phyloP scores from a whole-genome alignment of 441 rosid genomes.

The Aleurites moluccanus region DNA sequence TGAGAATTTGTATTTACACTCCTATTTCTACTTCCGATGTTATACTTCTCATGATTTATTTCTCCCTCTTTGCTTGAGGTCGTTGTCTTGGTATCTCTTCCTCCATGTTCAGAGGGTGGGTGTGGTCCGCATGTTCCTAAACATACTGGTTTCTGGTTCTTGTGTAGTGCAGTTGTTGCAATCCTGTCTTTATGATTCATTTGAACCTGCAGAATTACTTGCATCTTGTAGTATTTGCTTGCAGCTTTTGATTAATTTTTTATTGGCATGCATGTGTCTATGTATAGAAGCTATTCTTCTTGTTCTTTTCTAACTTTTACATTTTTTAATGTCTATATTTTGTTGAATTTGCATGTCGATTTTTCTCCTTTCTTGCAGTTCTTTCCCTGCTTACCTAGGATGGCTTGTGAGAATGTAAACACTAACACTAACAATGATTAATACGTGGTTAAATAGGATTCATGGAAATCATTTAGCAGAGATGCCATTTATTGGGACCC shows the following conservation, averaged over 20 bases:
- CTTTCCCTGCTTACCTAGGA: neutral
- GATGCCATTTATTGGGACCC: constrained; percentile 98
- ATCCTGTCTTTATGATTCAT: neutral
- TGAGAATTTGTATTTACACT: neutral
- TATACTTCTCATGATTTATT: neutral
- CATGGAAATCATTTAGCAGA: constrained; percentile 88
- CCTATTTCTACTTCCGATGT: neutral
- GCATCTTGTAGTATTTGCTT: constrained; percentile 1
- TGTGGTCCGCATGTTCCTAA: neutral
- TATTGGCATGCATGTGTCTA: neutral
- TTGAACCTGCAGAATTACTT: neutral
- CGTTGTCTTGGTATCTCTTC: neutral
- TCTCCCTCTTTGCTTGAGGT: neutral
- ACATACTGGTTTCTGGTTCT: neutral
- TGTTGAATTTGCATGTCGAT: neutral
- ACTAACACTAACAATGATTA: constrained; percentile 17
- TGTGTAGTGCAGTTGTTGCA: neutral
- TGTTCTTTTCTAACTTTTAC: neutral
- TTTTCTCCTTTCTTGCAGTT: neutral
- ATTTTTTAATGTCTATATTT: neutral
- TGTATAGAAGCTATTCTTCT: neutral
- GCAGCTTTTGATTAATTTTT: neutral
- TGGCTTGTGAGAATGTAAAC: constrained; percentile 1
- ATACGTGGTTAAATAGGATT: constrained; percentile 50
- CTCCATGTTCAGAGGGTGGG: neutral